phyloP scores from a whole-genome alignment of 371 early-diverging fungal genomes.

The Rhizopus microsporus region DNA sequence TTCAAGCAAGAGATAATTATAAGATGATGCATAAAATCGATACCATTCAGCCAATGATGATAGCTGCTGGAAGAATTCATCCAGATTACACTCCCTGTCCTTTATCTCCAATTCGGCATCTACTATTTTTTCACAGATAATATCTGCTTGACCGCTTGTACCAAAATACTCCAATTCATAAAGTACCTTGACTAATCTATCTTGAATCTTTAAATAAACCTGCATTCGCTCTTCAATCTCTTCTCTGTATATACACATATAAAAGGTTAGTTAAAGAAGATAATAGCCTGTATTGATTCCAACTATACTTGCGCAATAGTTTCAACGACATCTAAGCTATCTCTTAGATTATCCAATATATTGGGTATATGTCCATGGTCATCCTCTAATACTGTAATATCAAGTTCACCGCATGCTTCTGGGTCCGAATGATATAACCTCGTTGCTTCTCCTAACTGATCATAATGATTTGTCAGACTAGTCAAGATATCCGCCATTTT shows the following conservation, averaged over 20 bases:
- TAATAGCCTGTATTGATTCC: neutral
- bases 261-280: neutral
- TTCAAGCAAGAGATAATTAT: slow-evolving; percentile 40
- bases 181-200: slow-evolving; percentile 33
- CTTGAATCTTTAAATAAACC: slow-evolving; percentile 29
- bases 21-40: slow-evolving; percentile 38
- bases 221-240: slow-evolving; percentile 33
- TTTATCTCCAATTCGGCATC: slow-evolving; percentile 35
- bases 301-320: slow-evolving; percentile 13
- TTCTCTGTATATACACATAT: slow-evolving; percentile 21
- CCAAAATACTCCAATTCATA: slow-evolving; percentile 34
- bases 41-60: slow-evolving; percentile 42
- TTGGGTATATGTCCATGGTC: slow-evolving; percentile 48
- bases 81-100: slow-evolving; percentile 33
- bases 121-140: slow-evolving; percentile 36
- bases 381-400: slow-evolving; percentile 45
- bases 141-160: slow-evolving; percentile 33
- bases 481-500: slow-evolving; percentile 55
- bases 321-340: slow-evolving; percentile 36
- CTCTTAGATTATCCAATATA: slow-evolving; percentile 38
- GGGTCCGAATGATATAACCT: slow-evolving; percentile 43
- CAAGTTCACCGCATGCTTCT: slow-evolving; percentile 29
- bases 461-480: slow-evolving; percentile 49
- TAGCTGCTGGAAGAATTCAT: slow-evolving; percentile 38
- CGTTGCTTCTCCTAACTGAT: slow-evolving; percentile 50